These are phyloP conservation scores for Hyphopichia wangnamkhiaoensis DNA, from an alignment of 1,139 yeast species.

Conservation along the genomic window DNA sequence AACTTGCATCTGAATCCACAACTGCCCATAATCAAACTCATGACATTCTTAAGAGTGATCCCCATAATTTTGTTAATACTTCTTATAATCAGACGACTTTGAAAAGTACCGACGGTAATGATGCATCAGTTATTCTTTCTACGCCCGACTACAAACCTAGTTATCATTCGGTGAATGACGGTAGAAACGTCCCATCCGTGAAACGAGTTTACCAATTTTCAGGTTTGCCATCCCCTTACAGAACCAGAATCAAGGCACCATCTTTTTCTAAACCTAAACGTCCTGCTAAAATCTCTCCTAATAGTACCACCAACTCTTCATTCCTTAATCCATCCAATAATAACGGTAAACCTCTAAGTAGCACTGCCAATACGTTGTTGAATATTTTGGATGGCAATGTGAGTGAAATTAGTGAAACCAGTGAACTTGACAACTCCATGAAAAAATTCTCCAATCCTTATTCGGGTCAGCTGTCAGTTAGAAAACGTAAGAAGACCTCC, in stretches of 20 bases:
- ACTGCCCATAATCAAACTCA: conserved; percentile 4
- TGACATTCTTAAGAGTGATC: conserved; percentile 4
- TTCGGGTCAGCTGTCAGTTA: conserved; percentile 28
- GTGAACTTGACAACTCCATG: conserved; percentile 13
- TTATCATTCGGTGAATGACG: conserved; percentile 33
- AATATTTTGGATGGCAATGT: conserved; percentile 54
- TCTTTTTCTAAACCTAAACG: conserved; percentile 11
- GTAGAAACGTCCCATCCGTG: conserved; percentile 33
- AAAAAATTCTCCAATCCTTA: conserved; percentile 55
- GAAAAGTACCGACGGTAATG: conserved; percentile 13
- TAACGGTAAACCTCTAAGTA: conserved; percentile 43
- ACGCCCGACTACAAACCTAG: conserved; percentile 46
- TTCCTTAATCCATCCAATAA: conserved; percentile 1
- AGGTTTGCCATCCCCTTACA: conserved; percentile 65
- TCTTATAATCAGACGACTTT: conserved; percentile 25
- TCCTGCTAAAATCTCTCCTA: conserved; percentile 12
- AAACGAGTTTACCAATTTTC: conserved; percentile 62
- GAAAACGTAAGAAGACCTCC: conserved; percentile 19
- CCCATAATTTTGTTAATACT: conserved; percentile 13
- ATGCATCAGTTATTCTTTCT: conserved; percentile 19
- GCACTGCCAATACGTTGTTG: conserved; percentile 66
- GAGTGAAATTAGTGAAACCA: conserved; percentile 10
- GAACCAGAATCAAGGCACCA: conserved; percentile 48
- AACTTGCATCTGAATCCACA: conserved; percentile 5
- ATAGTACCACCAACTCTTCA: conserved; percentile 7